A percentile compares a stretch with the other conserved stretches of the same genome.
Evolutionary conservation across 345 rosid genomes (phyloP).

Genomic region (Noccaea caerulescens): DNA sequence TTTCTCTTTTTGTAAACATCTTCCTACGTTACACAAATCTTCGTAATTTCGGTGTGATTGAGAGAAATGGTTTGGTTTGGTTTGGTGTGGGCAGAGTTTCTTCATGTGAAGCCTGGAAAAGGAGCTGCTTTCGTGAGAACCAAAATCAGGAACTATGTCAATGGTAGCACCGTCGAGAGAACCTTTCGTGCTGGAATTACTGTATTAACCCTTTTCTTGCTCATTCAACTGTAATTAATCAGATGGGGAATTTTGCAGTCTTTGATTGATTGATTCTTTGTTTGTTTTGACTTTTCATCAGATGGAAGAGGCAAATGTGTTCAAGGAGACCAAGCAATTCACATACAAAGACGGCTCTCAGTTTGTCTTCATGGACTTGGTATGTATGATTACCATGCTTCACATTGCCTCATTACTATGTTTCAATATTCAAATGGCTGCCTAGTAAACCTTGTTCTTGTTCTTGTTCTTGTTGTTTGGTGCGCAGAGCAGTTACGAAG

Average conservation of each 20-base stretch:
- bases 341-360: slow-evolving; percentile 78
- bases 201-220: slow-evolving; percentile 15
- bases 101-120: slow-evolving; percentile 91
- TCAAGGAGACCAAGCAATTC: slow-evolving; percentile 85
- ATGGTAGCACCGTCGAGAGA: slow-evolving; percentile 78
- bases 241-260: too few species aligned
- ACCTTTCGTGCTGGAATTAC: slow-evolving; percentile 84
- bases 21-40: too few species aligned
- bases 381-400: slow-evolving; percentile 5
- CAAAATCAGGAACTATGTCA: slow-evolving; percentile 67
- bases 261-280: neutral
- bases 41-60: too few species aligned
- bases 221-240: neutral
- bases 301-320: slow-evolving; percentile 67
- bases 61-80: too few species aligned
- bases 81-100: slow-evolving; percentile 58
- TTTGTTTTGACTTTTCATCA: neutral
- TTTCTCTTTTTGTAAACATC: neutral
- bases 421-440: too few species aligned
- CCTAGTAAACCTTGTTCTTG: too few species aligned
- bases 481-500: slow-evolving; percentile 66
- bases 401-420: too few species aligned
- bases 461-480: too few species aligned
- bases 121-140: slow-evolving; percentile 91
- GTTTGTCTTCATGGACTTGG: slow-evolving; percentile 91